Evolutionary conservation across 306 rosid species (phyloP), one percentile per base, ranked within the genome.

Genomic region (Sicyos baderoa): DNA sequence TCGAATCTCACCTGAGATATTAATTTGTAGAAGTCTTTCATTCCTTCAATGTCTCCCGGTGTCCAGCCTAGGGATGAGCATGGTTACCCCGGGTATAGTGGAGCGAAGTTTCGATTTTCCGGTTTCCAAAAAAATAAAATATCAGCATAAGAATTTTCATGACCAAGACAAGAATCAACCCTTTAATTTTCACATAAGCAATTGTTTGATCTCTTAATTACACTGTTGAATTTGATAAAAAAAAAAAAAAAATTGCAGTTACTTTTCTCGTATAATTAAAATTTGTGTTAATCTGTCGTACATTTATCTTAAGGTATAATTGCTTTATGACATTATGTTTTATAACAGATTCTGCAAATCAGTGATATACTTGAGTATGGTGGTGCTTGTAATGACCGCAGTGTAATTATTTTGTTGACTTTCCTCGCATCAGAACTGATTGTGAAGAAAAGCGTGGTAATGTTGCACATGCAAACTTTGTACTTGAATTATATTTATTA

Each of bases 361-460:
- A 92, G 98, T 79, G 98, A 89, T 77, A 85, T 92, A 67, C 95
- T 92, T 70, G 91, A 92, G 75, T 71, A 78, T 66, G 86, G 79
- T 64, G 95, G 89, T 2, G 89, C 88, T 21, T 83, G 89, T 77
- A 89, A 76, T 68, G 89, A 89, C 74, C 85, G 76, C 67, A 87
- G 95, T 80, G 98, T 87, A 71, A 85, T 90, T 82, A 87, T 92
- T 77, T 82, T 92, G 77, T 82, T 92, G 82, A 95, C 84, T 75
- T 89, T 92, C 78, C 93, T 92, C 49, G 95, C 98, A 63, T 89
- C 88, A 45, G 95, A 92, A 75, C 74, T 92, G 76, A 81, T 87
- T 78, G 85, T 82, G 66, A 86, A 89, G 88, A 87, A 82, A 82
- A 92, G 86, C 65, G 74, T 92, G 98, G 98, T 92, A 89, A 80